Base-by-base conservation (phyloP, 2,329 filamentous ascomycete species). In the Scedosporium boydii region DNA sequence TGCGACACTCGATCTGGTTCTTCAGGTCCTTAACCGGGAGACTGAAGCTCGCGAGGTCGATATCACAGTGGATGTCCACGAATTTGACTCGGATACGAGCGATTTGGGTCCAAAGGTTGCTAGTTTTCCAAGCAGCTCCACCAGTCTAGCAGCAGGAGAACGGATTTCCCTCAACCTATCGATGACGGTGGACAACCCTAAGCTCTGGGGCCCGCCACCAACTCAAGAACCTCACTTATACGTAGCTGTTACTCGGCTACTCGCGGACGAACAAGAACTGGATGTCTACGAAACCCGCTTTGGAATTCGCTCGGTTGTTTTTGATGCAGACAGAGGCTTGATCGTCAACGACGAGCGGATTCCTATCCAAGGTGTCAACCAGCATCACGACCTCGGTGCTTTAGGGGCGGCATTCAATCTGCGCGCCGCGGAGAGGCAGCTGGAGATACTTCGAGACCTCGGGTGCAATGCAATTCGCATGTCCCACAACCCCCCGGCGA, bases 401-500 rank as follows among this genome's bases (percentile, higher is more conserved):
- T 65, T 83, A 0, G 81, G 80, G 1, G 69, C 78, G 0, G 81
- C 81, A 14, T 82, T 81, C 72, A 80, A 82, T 67, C 46, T 71
- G 38, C 74, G 78, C 2, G 81, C 80, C 0, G 75, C 76, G 0
- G 70, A 80, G 67, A 74, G 81, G 1, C 78, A 83, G 67, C 72
- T 83, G 3, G 69, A 80, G 64, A 74, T 78, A n/a, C 70, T 83
- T 1, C 74, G 72, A 18, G 78, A 81, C 7, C 74, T 83, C 71
- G 81, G 81, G 9, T 68, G 67, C 65, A 83, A 83, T 63, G 76
- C 78, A 0, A 70, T 83, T 3, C 75, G 81, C 3, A 82, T 77
- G 26, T 76, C 80, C 0, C 81, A 84, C 68, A 83, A 83, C 68
- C 80, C 80, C 0, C 81, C 81, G 0, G 79, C 80, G 0, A 73